Evolutionary conservation across 495 filamentous ascomycete genomes (phyloP), one percentile per base, ranked within the genome.

Genomic region (Letharia lupina): DNA sequence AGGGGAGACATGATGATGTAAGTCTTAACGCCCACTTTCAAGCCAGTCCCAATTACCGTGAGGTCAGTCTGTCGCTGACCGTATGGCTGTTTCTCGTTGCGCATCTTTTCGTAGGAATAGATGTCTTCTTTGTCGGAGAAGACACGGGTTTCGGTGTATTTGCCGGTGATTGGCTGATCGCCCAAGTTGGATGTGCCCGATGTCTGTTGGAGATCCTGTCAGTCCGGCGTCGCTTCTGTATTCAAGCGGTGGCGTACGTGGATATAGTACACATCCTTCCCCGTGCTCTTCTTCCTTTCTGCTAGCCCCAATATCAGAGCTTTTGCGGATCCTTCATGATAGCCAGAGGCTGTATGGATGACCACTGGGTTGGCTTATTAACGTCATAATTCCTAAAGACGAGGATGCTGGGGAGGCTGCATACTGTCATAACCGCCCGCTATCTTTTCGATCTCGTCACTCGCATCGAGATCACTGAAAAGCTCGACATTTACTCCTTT

Each of bases 141-240:
- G 39, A 72, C 69, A 44, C 70, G 73, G 3, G 39, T 47, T 59
- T 79, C 76, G 4, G 66, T 59, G 56, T 75, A 77, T 2, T 12
- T 42, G 20, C 66, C 65, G 3, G 77, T 72, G 42, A 81, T 71
- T 13, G 80, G 80, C 39, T 73, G 74, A 69, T 82, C 79, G 37
- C 69, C 74, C 2, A 84, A 35, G 69, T 80, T 81, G 9, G 80
- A 82, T 0, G 77, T 79, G n/a, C 81, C 80, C 9, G 79, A 78
- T n/a, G 77, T 81, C 62, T 81, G 75, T 73, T 35, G 6, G 28
- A 20, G n/a, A 2, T 52, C 12, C 6, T n/a, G n/a, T 20, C 13
- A 16, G 40, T 31, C 12, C 11, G 10, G 48, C n/a, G 7, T 28
- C n/a, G 12, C 4, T 20, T 5, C 10, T 18, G 4, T 28, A 54